Percentiles rank a stretch among this genome's conserved stretches.
Conservation (phyloP, 2,329 filamentous ascomycete genomes). For the Apiospora saccharicola region DNA sequence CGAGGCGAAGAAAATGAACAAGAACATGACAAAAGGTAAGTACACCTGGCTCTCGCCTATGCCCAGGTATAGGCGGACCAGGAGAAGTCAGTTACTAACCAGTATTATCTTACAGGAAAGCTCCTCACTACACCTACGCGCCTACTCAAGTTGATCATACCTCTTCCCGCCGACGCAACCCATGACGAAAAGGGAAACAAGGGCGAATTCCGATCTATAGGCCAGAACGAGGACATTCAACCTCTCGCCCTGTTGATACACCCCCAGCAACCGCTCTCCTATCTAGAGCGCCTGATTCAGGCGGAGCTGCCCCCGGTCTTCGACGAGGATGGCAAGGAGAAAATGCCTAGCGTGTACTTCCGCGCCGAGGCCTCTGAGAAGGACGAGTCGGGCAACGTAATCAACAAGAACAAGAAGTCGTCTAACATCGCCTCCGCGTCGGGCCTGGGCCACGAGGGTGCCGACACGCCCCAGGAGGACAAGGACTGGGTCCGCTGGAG, state of each 20-base stretch:
- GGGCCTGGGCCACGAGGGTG: constrained; percentile 70
- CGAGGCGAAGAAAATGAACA: constrained; percentile 49
- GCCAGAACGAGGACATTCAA: constrained; percentile 75
- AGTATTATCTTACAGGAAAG: constrained; percentile 59
- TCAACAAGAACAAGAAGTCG: constrained; percentile 39
- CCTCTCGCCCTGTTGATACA: constrained; percentile 86
- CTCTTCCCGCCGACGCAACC: constrained; percentile 62
- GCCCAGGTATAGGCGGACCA: not conserved
- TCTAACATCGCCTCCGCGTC: constrained; percentile 72
- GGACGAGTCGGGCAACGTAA: constrained; percentile 53
- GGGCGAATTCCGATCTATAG: constrained; percentile 42
- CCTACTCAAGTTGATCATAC: constrained; percentile 75
- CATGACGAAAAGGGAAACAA: constrained; percentile 58
- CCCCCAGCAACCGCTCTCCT: constrained; percentile 89
- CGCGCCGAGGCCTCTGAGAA: constrained; percentile 78
- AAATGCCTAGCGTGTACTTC: constrained; percentile 78
- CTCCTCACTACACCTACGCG: constrained; percentile 74
- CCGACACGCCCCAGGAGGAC: constrained; percentile 49
- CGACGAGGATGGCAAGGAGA: constrained; percentile 68
- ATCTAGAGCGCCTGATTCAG: constrained; percentile 88
- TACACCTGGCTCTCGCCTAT: not conserved
- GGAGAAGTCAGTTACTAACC: not conserved
- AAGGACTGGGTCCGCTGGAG: constrained; percentile 86
- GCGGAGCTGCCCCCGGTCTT: constrained; percentile 79
- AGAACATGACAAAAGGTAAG: constrained; percentile 70